These are phyloP conservation scores for Erythrobasidium hasegawianum DNA, from an alignment of 1,284 basidiomycete species.

Conservation along the genomic window DNA sequence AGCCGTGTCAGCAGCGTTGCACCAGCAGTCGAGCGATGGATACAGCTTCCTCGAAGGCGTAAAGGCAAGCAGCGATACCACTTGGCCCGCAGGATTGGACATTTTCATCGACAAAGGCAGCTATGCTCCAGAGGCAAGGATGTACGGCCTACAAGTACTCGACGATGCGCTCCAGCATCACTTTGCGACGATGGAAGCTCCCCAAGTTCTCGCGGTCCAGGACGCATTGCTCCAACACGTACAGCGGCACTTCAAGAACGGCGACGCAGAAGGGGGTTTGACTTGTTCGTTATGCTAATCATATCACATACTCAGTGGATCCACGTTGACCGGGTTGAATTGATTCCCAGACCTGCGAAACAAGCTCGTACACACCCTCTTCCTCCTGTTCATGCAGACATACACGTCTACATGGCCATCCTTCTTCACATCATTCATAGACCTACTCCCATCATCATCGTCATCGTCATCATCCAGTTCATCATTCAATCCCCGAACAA, in stretches of 20 bases:
- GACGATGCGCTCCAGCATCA: constrained; percentile 70
- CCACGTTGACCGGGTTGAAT: too few species aligned
- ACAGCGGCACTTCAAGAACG: constrained; percentile 71
- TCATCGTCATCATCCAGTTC: constrained; percentile 51
- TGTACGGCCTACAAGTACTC: constrained; percentile 78
- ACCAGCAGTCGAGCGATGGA: constrained; percentile 54
- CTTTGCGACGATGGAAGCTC: constrained; percentile 6
- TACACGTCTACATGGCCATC: constrained; percentile 78
- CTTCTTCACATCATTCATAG: constrained; percentile 74
- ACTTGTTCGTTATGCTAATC: constrained; percentile 62
- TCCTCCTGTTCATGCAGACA: constrained; percentile 86
- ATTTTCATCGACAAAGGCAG: constrained; percentile 68
- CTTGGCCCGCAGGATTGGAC: constrained; percentile 71
- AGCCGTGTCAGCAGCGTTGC: constrained; percentile 25
- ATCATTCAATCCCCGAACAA: constrained; percentile 71
- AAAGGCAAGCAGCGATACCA: constrained; percentile 65
- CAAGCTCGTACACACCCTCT: constrained; percentile 96
- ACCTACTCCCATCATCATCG: constrained; percentile 60
- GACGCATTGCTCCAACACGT: constrained; percentile 69
- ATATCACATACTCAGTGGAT: not conserved
- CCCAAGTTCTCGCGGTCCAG: constrained; percentile 52
- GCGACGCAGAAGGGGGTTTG: constrained; percentile 67
- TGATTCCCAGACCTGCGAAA: constrained; percentile 80
- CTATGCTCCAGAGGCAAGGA: constrained; percentile 68
- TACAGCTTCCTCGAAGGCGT: constrained; percentile 72